A percentile compares a stretch with the other conserved stretches of the same genome.
Conservation (phyloP, 495 filamentous ascomycete species). For the Penicillium fimorum region DNA sequence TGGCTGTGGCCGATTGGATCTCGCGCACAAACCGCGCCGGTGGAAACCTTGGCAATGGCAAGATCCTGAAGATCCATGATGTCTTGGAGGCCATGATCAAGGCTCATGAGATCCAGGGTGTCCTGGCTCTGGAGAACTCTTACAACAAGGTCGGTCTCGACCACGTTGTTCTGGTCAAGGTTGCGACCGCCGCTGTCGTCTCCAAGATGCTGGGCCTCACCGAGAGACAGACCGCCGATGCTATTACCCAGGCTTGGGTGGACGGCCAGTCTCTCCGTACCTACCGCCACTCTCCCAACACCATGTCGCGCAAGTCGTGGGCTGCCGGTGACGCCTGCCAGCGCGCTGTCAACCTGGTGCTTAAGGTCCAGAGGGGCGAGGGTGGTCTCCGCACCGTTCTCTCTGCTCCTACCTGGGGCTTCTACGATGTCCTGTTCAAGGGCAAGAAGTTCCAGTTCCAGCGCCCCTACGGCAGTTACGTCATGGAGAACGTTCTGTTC, state of each 20-base stretch:
- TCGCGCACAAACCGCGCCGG: slow-evolving; percentile 93
- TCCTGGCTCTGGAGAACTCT: slow-evolving; percentile 92
- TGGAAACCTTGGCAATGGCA: slow-evolving; percentile 80
- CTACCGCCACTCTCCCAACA: slow-evolving; percentile 96
- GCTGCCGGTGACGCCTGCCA: slow-evolving; percentile 97
- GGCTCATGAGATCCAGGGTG: slow-evolving; percentile 98
- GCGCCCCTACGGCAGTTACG: slow-evolving; percentile 92
- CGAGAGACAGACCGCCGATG: slow-evolving; percentile 90
- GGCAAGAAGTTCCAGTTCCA: slow-evolving; percentile 95
- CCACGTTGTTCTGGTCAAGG: slow-evolving; percentile 97
- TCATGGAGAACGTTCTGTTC: slow-evolving; percentile 99
- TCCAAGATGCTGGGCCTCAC: slow-evolving; percentile 88
- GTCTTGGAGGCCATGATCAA: slow-evolving; percentile 99
- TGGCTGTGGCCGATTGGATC: slow-evolving; percentile 96
- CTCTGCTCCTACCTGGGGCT: slow-evolving; percentile 92
- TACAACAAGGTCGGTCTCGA: slow-evolving; percentile 98
- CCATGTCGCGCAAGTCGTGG: slow-evolving; percentile 99
- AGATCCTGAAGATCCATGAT: slow-evolving; percentile 80
- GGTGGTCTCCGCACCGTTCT: slow-evolving; percentile 88
- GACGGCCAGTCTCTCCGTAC: slow-evolving; percentile 95
- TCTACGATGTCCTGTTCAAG: slow-evolving; percentile 97
- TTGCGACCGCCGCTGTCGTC: slow-evolving; percentile 91
- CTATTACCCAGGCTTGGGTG: slow-evolving; percentile 94
- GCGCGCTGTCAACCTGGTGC: slow-evolving; percentile 86
- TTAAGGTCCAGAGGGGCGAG: slow-evolving; percentile 93